Evolutionary conservation across 208 protist species (phyloP).

Genomic region (Trypanosoma brucei): DNA sequence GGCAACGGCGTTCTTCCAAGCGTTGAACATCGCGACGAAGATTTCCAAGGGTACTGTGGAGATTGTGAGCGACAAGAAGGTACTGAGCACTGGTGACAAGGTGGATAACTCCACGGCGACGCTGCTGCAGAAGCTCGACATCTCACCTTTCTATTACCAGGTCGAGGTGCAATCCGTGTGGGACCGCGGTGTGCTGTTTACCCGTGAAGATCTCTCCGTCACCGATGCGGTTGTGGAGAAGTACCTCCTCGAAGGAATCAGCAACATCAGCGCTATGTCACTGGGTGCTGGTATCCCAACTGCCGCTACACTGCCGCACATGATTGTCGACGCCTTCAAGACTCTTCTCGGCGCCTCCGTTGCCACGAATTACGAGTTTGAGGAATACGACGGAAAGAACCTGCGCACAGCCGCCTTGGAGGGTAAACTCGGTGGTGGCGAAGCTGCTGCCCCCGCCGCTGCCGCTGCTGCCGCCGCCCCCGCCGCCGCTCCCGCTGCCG

Average conservation of each 20-base stretch:
- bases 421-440: conserved; percentile 72
- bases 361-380: conserved; percentile 92
- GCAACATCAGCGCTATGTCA: conserved; percentile 92
- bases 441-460: conserved; percentile 41
- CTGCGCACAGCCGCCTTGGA: conserved; percentile 88
- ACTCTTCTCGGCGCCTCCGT: conserved; percentile 94
- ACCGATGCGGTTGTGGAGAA: conserved; percentile 89
- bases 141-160: conserved; percentile 99
- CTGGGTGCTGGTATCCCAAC: conserved; percentile 95
- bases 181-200: conserved; percentile 95
- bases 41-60: conserved; percentile 98
- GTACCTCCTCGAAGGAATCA: conserved; percentile 87
- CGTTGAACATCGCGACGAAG: conserved; percentile 98
- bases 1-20: conserved; percentile 99
- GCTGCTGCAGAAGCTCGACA: conserved; percentile 97
- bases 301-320: conserved; percentile 92
- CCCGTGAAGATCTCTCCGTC: conserved; percentile 92
- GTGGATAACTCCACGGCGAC: conserved; percentile 97
- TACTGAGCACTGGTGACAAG: conserved; percentile 94
- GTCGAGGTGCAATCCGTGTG: conserved; percentile 91
- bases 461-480: conserved; percentile 30
- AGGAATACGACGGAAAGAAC: conserved; percentile 73
- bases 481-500: conserved; percentile 35
- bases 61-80: conserved; percentile 95
- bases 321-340: conserved; percentile 96